Base-by-base conservation (phyloP, 2,329 filamentous ascomycete species). In the Cryphonectria radicalis region DNA sequence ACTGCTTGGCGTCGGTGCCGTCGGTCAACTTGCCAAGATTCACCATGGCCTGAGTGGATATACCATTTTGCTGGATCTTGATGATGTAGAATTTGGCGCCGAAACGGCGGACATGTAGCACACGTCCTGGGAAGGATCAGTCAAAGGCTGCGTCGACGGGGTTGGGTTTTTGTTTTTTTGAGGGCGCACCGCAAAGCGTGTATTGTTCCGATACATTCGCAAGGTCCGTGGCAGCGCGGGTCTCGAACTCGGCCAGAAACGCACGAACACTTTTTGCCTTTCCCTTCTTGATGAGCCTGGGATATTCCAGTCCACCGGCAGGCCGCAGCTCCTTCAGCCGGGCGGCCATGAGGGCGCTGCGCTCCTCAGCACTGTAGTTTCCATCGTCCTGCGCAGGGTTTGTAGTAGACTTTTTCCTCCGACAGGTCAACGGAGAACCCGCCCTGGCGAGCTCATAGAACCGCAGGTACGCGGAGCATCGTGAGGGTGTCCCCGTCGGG, bases 1-100 rank as follows among this genome's bases (percentile, higher is more conserved):
- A 90, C 55, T 81, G 80, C 53, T 81, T 77, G 37, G 76, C 73
- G 50, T 79, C 79, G 59, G 82, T 76, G 40, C 80, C 78, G 64
- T 81, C 68, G 1, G 57, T 40, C 77, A 85, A 74, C 73, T 85
- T 87, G 72, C 85, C 85, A 76, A 91, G 85, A 80, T 93, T 92
- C 80, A 92, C 87, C 83, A 97, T 90, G 73, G 91, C 87, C 82
- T 99, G 96, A 46, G 97, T 81, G 74, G 87, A 88, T 75, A 89
- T 83, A 70, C 90, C 91, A 78, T 93, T 90, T 79, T 94, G 90
- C 75, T 90, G 85, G 66, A 98, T 83, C 81, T 96, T 92, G 75
- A 98, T 80, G 80, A 99, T 99, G 74, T 94, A 85, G 76, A 99
- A 89, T 81, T 92, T 93, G 76, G 89, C 91, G 75, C 95, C 91